Conservation (phyloP, 2,329 filamentous ascomycete species). For the Ophiostoma fasciatum region DNA sequence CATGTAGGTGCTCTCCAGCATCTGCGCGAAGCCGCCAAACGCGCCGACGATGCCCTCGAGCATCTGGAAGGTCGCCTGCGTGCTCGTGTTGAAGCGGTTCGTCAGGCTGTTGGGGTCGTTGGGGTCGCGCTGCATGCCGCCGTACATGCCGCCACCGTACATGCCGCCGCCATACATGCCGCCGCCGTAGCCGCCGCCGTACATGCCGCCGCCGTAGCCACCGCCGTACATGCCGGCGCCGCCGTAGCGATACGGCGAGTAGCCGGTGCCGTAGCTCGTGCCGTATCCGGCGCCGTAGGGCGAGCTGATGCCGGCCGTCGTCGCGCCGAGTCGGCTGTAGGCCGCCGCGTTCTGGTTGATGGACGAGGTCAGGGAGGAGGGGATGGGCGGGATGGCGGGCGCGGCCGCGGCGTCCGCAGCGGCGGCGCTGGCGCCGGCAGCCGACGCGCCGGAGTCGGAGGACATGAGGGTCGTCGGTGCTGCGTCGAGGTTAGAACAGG, state of each 20-base stretch:
- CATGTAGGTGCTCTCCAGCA: conserved; percentile 99
- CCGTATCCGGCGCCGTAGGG: conserved; percentile 18
- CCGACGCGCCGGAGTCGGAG: conserved; percentile 26
- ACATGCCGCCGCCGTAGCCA: conserved; percentile 20
- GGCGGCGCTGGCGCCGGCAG: conserved; percentile 25
- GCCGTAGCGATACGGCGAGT: conserved; percentile 36
- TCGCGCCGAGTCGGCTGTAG: conserved; percentile 43
- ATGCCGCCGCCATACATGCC: conserved; percentile 47
- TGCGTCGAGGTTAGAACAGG: conserved; percentile 10
- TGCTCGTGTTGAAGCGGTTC: conserved; percentile 89
- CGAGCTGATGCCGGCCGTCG: conserved; percentile 16
- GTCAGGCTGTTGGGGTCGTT: conserved; percentile 90
- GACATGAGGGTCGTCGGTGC: conserved; percentile 22
- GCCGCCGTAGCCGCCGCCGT: conserved; percentile 34
- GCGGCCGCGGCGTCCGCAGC: conserved; percentile 30
- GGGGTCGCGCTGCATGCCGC: conserved; percentile 38
- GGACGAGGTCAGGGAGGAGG: conserved; percentile 59
- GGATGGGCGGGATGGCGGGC: conserved; percentile 67
- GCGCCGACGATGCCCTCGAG: conserved; percentile 93
- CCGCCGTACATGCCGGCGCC: conserved; percentile 26
- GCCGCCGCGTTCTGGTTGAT: conserved; percentile 81
- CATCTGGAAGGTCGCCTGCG: conserved; percentile 93
- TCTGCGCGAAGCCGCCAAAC: conserved; percentile 95
- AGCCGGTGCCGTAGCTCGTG: conserved; percentile 26
- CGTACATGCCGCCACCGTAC: conserved; percentile 34